phyloP scores from a whole-genome alignment of 1,284 basidiomycete species.

The Sporisorium sorghi region DNA sequence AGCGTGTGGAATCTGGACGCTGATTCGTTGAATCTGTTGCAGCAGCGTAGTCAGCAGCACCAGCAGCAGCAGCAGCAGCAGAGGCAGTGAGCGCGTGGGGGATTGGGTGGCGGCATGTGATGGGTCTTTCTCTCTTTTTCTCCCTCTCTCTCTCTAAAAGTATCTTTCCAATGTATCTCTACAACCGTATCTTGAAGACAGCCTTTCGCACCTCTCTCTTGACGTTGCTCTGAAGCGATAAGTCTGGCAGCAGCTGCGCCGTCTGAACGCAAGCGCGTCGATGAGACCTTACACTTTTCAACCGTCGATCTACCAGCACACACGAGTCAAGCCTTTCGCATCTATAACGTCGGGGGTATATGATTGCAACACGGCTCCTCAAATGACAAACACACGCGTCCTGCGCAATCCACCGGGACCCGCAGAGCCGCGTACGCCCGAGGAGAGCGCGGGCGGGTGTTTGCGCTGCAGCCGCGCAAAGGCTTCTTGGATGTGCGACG shows the following conservation, averaged over 20 bases:
- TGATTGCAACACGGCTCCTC: not conserved
- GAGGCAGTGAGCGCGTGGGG: not conserved
- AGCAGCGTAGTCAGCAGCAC: conserved; percentile 23
- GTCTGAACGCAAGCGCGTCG: too few relatives aligned
- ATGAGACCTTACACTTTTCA: too few relatives aligned
- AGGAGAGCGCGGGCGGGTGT: conserved; percentile 43
- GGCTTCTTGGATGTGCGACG: conserved; percentile 64
- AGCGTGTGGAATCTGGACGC: conserved; percentile 47
- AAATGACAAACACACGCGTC: conserved; percentile 64
- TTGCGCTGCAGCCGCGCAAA: conserved; percentile 62
- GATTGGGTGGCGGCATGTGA: not conserved
- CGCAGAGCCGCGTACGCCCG: conserved; percentile 47
- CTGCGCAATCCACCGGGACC: conserved; percentile 60
- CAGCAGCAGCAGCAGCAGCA: conserved; percentile 13
- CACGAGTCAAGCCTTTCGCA: too few relatives aligned
- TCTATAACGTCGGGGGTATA: conserved; percentile 2
- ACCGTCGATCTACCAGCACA: too few relatives aligned
- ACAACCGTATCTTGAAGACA: not conserved
- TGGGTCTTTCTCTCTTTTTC: not conserved
- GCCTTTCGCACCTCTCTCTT: not conserved
- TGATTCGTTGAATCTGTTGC: conserved; percentile 39
- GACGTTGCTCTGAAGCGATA: too few relatives aligned
- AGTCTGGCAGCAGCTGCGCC: too few relatives aligned
- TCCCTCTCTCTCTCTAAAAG: not conserved
- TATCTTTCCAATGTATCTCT: not conserved